Percentiles rank a stretch among this genome's conserved stretches.
Evolutionary conservation across 2,329 filamentous ascomycete species (phyloP).

Genomic region (Tolypocladium ophioglossoides): DNA sequence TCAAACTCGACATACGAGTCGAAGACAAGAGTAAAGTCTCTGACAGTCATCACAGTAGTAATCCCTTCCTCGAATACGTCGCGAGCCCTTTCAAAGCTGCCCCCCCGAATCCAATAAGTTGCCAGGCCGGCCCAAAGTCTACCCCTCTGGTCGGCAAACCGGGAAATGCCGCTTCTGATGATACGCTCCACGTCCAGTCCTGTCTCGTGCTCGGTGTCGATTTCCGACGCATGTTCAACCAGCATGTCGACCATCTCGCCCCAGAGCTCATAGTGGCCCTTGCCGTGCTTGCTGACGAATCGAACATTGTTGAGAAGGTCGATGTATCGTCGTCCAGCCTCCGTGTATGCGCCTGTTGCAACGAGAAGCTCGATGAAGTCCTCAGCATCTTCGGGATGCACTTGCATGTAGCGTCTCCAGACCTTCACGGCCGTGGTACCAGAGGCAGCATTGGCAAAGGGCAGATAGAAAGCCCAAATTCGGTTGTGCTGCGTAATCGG

Average conservation of each 20-base stretch:
- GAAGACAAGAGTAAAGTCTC: slow-evolving; percentile 93
- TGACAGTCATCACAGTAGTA: slow-evolving; percentile 96
- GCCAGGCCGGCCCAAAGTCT: slow-evolving; percentile 92
- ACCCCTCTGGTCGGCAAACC: slow-evolving; percentile 88
- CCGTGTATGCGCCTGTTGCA: slow-evolving; percentile 74
- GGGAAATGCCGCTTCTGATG: slow-evolving; percentile 79
- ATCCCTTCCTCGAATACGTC: slow-evolving; percentile 95
- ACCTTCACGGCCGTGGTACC: slow-evolving; percentile 87
- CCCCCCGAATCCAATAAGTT: slow-evolving; percentile 91
- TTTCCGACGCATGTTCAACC: slow-evolving; percentile 78
- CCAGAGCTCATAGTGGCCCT: slow-evolving; percentile 95
- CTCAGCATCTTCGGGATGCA: slow-evolving; percentile 89
- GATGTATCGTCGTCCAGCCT: slow-evolving; percentile 86
- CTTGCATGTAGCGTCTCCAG: slow-evolving; percentile 93
- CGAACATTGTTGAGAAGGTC: slow-evolving; percentile 81
- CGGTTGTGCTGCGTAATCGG: slow-evolving; percentile 92
- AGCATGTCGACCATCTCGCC: slow-evolving; percentile 93
- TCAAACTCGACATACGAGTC: slow-evolving; percentile 96
- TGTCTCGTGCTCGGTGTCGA: slow-evolving; percentile 68
- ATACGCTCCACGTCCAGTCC: slow-evolving; percentile 89
- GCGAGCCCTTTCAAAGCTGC: slow-evolving; percentile 83
- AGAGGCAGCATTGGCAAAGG: slow-evolving; percentile 83
- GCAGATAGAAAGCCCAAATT: slow-evolving; percentile 85
- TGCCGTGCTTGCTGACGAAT: slow-evolving; percentile 87
- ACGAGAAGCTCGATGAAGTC: slow-evolving; percentile 88